Evolutionary conservation across 371 early-diverging fungal species (phyloP), one percentile per base, ranked within the genome.

Genomic region (Lichtheimia ornata): DNA sequence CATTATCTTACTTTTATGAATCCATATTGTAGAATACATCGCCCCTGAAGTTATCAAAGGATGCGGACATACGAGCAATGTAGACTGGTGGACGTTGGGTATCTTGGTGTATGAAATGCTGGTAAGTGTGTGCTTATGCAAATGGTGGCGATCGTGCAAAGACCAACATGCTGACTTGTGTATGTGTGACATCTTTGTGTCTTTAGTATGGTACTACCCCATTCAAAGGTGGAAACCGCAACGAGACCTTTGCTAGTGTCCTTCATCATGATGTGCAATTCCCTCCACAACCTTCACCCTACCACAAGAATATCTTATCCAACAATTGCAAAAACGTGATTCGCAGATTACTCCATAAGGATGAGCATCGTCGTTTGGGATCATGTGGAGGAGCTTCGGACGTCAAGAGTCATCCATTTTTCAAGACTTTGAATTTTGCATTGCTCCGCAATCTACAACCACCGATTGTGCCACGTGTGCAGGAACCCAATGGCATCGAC

Each of bases 11-110:
- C 56, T 70, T 73, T 28, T 88, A 89, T 67, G 83, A 96, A 51
- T 91, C 90, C 70, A 0, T 96, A 96, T n/a, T n/a, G n/a, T 0
- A 91, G 64, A 89, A 97, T 95, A 95, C 71, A 91, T 98, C 76
- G 96, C 98, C 5, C 98, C 99, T 14, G 98, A 97, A 77, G 91
- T 93, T 6, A 90, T 93, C 68, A 84, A 86, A 53, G 96, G 95
- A 28, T 76, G 83, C 58, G 98, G 98, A 5, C 97, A 99, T 76
- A 93, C 98, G 25, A 88, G 87, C 66, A 85, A 90, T 1, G 97
- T 97, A 5, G 99, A 99, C 77, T 97, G 99, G 94, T 99, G 99
- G 99, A 95, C 98, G 13, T 72, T 99, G 72, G 45, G 99, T n/a
- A 95, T 99, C 25, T 80, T 99, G 42, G 82, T 99, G 5, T 99